These are phyloP conservation scores for Phialophora tarda DNA, from an alignment of 2,329 filamentous ascomycete genomes.

Conservation along the genomic window DNA sequence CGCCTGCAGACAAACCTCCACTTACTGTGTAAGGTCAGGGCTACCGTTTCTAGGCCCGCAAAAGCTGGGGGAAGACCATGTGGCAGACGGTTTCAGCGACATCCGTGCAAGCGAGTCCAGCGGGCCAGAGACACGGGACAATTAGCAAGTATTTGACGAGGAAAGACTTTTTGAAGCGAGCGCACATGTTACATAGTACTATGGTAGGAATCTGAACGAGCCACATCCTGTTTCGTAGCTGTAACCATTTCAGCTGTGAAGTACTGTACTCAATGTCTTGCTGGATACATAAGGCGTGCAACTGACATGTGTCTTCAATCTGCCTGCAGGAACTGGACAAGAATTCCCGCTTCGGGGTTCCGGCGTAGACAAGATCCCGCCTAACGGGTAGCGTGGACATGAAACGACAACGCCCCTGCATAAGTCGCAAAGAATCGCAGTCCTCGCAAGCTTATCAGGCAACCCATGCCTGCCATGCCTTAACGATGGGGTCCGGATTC, in stretches of 20 bases:
- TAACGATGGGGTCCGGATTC: not conserved
- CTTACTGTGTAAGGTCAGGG: not conserved
- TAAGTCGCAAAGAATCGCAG: not conserved
- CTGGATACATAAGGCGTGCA: too few relatives aligned
- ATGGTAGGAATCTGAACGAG: not conserved
- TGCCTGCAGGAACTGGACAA: not conserved
- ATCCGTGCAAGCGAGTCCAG: not conserved
- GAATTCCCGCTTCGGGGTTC: not conserved
- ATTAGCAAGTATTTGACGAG: too few relatives aligned
- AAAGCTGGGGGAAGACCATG: conserved; percentile 1
- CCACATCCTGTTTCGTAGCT: not conserved
- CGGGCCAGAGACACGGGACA: not conserved
- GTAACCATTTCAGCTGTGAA: not conserved
- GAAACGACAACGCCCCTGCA: conserved; percentile 8
- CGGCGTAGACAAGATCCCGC: not conserved
- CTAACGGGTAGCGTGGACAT: not conserved
- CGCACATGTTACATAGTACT: not conserved
- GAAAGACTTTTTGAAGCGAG: not conserved
- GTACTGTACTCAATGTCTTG: not conserved
- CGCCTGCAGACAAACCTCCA: too few relatives aligned
- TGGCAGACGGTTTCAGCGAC: not conserved
- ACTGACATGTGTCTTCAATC: not conserved
- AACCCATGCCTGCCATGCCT: not conserved
- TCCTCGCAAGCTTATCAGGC: not conserved
- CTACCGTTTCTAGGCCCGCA: not conserved